Conservation (phyloP, 805 yeast genomes). For the Barnettozyma sp. region DNA sequence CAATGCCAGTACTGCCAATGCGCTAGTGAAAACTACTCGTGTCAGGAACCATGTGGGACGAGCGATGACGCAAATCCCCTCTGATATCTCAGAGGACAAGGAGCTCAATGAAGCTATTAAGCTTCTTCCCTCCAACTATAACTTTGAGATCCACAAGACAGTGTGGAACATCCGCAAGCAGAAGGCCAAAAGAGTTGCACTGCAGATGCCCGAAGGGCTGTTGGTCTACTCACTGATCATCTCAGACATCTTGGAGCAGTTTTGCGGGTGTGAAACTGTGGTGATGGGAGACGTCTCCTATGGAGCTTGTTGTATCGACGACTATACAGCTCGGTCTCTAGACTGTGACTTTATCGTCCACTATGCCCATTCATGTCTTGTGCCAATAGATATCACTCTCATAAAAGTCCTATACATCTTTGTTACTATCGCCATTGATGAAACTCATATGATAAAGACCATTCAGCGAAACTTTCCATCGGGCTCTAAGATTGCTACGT, state of each 20-base stretch:
- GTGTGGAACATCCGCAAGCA: conserved; percentile 83
- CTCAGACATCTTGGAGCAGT: conserved; percentile 89
- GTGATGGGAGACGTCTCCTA: conserved; percentile 99
- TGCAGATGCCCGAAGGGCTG: conserved; percentile 97
- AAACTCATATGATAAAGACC: conserved; percentile 72
- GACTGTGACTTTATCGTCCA: conserved; percentile 94
- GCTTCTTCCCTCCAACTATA: conserved; percentile 83
- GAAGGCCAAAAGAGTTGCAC: conserved; percentile 74
- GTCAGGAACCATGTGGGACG: conserved; percentile 39
- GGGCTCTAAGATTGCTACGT: conserved; percentile 69
- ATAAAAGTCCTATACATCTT: conserved; percentile 93
- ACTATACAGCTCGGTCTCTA: conserved; percentile 84
- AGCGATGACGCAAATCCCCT: conserved; percentile 81
- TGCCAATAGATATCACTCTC: conserved; percentile 86
- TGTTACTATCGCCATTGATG: conserved; percentile 89
- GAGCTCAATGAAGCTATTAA: conserved; percentile 81
- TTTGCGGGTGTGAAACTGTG: conserved; percentile 77
- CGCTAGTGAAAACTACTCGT: conserved; percentile 21
- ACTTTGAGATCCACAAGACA: conserved; percentile 93
- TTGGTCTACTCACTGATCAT: conserved; percentile 81
- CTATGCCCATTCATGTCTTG: conserved; percentile 95
- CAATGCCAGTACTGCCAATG: not conserved
- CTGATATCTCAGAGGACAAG: conserved; percentile 69
- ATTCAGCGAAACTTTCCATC: conserved; percentile 57
- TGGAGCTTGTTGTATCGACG: conserved; percentile 98